phyloP scores from a whole-genome alignment of 1,139 yeast species.

The Meyerozyma elateridarum region DNA sequence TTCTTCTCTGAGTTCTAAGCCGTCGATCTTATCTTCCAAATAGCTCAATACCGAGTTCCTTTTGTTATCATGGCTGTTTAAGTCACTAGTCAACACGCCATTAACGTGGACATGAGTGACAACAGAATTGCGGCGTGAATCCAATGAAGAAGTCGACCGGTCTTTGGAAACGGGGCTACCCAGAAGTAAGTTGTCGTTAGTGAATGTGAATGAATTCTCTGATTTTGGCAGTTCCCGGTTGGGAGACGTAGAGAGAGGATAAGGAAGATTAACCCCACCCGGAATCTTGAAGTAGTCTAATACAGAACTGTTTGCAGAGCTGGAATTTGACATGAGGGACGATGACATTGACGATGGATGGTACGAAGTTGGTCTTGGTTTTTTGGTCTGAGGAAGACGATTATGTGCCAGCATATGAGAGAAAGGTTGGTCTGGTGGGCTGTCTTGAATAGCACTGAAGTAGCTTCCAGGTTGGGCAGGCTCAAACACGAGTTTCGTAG shows the following conservation, averaged over 20 bases:
- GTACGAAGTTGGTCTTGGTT: conserved; percentile 77
- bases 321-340: conserved; percentile 21
- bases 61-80: conserved; percentile 24
- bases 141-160: conserved; percentile 8
- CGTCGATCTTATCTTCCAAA: conserved; percentile 45
- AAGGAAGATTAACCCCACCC: conserved; percentile 26
- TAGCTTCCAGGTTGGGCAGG: not conserved
- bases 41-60: conserved; percentile 42
- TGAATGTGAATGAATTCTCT: conserved; percentile 11
- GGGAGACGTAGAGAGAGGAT: conserved; percentile 38
- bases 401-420: conserved; percentile 1
- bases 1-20: conserved; percentile 22
- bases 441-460: conserved; percentile 15
- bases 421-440: conserved; percentile 29
- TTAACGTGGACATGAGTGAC: conserved; percentile 46
- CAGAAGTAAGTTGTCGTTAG: conserved; percentile 6
- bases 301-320: conserved; percentile 19
- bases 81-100: conserved; percentile 41
- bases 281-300: conserved; percentile 32
- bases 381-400: conserved; percentile 35
- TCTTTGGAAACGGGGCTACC: conserved; percentile 11
- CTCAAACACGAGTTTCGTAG: conserved; percentile 21
- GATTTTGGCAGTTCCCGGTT: conserved; percentile 21
- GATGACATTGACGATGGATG: conserved; percentile 57
- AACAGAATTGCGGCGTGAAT: conserved; percentile 38